Conservation (phyloP, 1,139 yeast species). For the Hemisphaericaspora xylanilytica region DNA sequence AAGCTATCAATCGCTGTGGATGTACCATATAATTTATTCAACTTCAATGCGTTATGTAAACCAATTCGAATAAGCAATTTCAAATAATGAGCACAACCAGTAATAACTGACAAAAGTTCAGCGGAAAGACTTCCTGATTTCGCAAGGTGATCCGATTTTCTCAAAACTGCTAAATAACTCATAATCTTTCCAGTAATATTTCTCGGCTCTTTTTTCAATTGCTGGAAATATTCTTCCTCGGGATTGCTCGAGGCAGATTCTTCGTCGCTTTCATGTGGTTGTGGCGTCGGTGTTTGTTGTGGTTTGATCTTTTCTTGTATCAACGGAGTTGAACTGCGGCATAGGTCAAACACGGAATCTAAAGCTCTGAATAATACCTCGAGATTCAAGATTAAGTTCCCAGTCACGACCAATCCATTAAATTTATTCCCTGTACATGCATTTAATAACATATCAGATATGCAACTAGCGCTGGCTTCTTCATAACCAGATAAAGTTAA, state of each 20-base stretch:
- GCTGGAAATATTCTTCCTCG: conserved; percentile 26
- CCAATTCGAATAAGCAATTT: conserved; percentile 83
- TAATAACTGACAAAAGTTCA: conserved; percentile 71
- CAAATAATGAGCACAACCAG: conserved; percentile 90
- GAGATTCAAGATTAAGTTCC: conserved; percentile 67
- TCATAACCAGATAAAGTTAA: conserved; percentile 83
- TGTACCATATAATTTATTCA: conserved; percentile 57
- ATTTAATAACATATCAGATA: conserved; percentile 86
- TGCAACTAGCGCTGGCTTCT: conserved; percentile 88
- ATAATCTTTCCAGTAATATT: conserved; percentile 76
- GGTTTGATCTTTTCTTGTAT: conserved; percentile 6
- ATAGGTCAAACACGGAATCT: conserved; percentile 43
- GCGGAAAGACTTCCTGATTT: conserved; percentile 59
- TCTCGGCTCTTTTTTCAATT: conserved; percentile 74
- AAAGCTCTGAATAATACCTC: conserved; percentile 77
- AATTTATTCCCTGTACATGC: conserved; percentile 76
- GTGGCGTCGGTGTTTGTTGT: neutral
- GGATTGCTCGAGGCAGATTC: conserved; percentile 13
- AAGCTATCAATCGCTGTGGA: conserved; percentile 65
- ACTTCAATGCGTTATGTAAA: conserved; percentile 66
- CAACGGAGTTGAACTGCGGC: conserved; percentile 11
- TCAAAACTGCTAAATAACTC: conserved; percentile 70
- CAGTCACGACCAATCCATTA: conserved; percentile 72
- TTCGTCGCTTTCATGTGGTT: conserved; percentile 10
- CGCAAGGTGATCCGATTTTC: conserved; percentile 51